phyloP scores from a whole-genome alignment of 495 filamentous ascomycete genomes.

The Lepraria neglecta region DNA sequence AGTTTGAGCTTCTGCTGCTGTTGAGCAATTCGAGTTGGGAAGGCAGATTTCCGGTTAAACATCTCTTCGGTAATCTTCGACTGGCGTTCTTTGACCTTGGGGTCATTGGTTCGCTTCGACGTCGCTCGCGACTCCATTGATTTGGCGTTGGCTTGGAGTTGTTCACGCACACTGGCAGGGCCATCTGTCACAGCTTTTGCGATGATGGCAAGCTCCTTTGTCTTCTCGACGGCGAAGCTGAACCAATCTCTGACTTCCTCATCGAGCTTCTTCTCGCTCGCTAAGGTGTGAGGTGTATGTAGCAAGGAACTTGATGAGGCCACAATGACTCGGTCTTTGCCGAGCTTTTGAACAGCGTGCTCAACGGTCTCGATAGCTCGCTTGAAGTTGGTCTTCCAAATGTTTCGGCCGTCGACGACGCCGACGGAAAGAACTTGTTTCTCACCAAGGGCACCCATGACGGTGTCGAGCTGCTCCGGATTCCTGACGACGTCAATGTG shows the following conservation, averaged over 20 bases:
- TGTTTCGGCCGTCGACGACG: slow-evolving; percentile 97
- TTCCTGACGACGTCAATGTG: slow-evolving; percentile 95
- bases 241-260: slow-evolving; percentile 94
- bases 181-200: slow-evolving; percentile 94
- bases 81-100: slow-evolving; percentile 91
- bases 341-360: slow-evolving; percentile 83
- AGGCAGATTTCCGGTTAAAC: slow-evolving; percentile 88
- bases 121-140: slow-evolving; percentile 80
- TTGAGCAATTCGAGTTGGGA: slow-evolving; percentile 71
- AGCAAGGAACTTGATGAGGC: slow-evolving; percentile 95
- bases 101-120: slow-evolving; percentile 92
- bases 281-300: slow-evolving; percentile 95
- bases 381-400: slow-evolving; percentile 99
- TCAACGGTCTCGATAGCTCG: slow-evolving; percentile 81
- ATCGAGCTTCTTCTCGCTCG: slow-evolving; percentile 93
- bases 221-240: slow-evolving; percentile 95
- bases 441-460: slow-evolving; percentile 67
- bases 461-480: slow-evolving; percentile 87
- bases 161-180: slow-evolving; percentile 71
- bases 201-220: slow-evolving; percentile 79
- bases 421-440: slow-evolving; percentile 85
- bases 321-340: slow-evolving; percentile 92
- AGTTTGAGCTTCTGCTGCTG: slow-evolving; percentile 86
- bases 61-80: slow-evolving; percentile 69
- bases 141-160: slow-evolving; percentile 91